phyloP scores from a whole-genome alignment of 345 rosid species.

The Eucalyptus sideroxylon region DNA sequence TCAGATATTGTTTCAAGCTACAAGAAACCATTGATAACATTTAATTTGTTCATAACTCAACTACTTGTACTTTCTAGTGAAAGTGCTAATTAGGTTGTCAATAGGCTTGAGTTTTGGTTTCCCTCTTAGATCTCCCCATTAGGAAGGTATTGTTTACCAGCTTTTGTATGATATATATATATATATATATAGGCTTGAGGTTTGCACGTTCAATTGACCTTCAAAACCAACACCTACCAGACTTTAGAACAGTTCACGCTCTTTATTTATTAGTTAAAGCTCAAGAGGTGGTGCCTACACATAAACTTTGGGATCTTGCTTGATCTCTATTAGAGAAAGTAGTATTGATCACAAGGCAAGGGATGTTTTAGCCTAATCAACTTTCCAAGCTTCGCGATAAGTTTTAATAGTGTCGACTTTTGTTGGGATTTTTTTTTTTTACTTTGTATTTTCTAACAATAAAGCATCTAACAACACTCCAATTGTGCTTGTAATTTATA shows the following conservation, averaged over 20 bases:
- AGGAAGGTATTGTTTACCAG: no score
- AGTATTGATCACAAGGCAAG: neutral
- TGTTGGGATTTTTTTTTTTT: neutral
- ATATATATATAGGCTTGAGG: no score
- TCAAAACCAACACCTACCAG: accelerated
- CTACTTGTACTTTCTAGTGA: no score
- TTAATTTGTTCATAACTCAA: neutral
- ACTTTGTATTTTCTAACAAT: neutral
- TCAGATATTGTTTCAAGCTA: accelerated
- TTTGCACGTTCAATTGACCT: neutral
- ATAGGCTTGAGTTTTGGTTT: no score
- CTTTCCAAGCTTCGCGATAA: accelerated
- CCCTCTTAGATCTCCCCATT: no score
- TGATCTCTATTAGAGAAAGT: neutral
- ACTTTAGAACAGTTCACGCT: accelerated
- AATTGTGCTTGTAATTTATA: neutral
- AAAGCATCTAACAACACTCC: neutral
- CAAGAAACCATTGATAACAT: neutral
- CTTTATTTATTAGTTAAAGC: neutral
- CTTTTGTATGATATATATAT: no score
- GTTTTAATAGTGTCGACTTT: neutral
- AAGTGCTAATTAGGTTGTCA: accelerated
- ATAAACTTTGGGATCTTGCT: neutral
- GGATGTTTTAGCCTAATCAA: neutral
- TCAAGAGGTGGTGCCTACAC: neutral